Evolutionary conservation across 345 rosid species (phyloP).

Genomic region (Dipteronia dyeriana): DNA sequence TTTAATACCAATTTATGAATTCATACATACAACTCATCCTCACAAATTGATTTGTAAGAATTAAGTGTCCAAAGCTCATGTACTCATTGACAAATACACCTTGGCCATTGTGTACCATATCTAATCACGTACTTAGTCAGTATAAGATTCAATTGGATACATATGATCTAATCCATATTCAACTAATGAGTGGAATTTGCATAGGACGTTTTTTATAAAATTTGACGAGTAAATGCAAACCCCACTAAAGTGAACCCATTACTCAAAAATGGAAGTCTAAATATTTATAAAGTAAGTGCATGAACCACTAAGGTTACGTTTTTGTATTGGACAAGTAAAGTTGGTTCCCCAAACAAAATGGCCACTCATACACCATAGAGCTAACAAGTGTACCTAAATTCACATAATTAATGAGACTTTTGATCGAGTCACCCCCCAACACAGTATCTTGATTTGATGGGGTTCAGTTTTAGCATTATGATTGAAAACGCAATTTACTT

Average conservation of each 20-base stretch:
- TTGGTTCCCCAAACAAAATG: constrained; percentile 4
- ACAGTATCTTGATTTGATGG: no score
- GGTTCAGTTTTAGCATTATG: background rate
- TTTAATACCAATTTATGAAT: no score
- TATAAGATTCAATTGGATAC: background rate
- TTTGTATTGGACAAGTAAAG: background rate
- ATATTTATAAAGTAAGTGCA: constrained; percentile 22
- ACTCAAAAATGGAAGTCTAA: background rate
- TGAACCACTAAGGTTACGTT: constrained; percentile 21
- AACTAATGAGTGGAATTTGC: background rate
- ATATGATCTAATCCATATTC: background rate
- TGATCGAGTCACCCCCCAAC: background rate
- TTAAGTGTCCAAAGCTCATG: no score
- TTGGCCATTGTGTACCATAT: no score
- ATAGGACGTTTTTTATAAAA: background rate
- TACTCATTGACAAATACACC: no score
- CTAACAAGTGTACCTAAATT: constrained; percentile 16
- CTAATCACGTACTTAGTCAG: background rate
- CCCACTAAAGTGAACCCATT: background rate
- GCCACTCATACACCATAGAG: background rate
- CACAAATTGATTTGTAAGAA: no score
- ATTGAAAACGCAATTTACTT: background rate
- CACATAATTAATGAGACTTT: background rate
- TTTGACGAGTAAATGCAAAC: background rate
- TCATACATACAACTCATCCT: no score